phyloP scores from a whole-genome alignment of 768 basidiomycete species.

The Tubosaeta sp. region DNA sequence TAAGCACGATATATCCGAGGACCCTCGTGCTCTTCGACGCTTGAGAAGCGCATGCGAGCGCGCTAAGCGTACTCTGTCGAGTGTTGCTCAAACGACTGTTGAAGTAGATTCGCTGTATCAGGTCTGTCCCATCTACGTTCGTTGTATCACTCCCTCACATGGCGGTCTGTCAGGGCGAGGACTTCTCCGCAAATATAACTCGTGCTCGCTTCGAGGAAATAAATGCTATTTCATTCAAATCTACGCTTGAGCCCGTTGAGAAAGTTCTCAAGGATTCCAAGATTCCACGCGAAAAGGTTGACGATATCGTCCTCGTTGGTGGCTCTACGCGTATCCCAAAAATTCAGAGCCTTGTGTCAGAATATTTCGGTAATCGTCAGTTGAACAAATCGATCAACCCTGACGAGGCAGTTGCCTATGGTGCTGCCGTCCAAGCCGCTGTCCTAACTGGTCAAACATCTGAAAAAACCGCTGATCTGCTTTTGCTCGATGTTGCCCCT shows the following conservation, averaged over 20 bases:
- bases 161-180: constrained; percentile 65
- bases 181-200: constrained; percentile 98
- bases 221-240: constrained; percentile 92
- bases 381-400: constrained; percentile 99
- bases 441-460: constrained; percentile 98
- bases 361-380: constrained; percentile 97
- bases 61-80: constrained; percentile 98
- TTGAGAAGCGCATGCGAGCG: constrained; percentile 97
- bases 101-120: constrained; percentile 99
- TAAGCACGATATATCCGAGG: constrained; percentile 95
- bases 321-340: constrained; percentile 99
- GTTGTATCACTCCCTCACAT: constrained; percentile 5
- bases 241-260: constrained; percentile 96
- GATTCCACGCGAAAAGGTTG: constrained; percentile 94
- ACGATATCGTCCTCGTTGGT: constrained; percentile 99
- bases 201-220: constrained; percentile 99
- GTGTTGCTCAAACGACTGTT: constrained; percentile 97
- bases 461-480: constrained; percentile 97
- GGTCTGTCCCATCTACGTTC: constrained; percentile 38
- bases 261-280: constrained; percentile 99
- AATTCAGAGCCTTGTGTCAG: constrained; percentile 96
- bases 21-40: constrained; percentile 94
- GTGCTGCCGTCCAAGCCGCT: constrained; percentile 99
- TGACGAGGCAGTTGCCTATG: constrained; percentile 99
- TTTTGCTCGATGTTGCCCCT: constrained; percentile 97